Evolutionary conservation across 345 rosid species (phyloP), one percentile per base, ranked within the genome.

Genomic region (Eucalyptus globulus): DNA sequence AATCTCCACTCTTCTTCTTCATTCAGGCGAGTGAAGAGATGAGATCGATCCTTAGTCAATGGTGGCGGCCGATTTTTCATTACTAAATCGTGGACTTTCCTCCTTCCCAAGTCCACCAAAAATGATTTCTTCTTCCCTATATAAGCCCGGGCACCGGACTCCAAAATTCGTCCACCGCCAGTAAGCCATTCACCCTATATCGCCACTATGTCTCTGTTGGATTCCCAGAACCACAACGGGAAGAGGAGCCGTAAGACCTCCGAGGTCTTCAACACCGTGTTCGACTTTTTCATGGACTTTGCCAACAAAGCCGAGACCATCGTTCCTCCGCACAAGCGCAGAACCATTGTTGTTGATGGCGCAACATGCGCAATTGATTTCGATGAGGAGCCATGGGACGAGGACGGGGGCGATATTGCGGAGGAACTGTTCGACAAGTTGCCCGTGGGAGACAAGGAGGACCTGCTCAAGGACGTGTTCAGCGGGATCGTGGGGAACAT

Each of bases 261-360:
- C 10, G 58, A 53, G 58, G 58, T 53, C 4, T 53, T 53, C 58
- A 10, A 3, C 1, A 19, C 4, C 0, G 58, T 53, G 22, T 53
- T 53, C 24, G 4, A 21, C 58, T 19, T 53, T 4, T 10, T 53
- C 58, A 53, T 53, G 58, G 22, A 53, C 9, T 53, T 53, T 53
- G 58, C 58, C 58, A 53, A 53, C 58, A 21, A 53, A 8, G 58
- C 58, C 24, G 58, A 53, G 58, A 19, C 58, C 24, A 53, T 53
- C 24, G 24, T 53, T 53, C 10, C 22, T 53, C 58, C 7, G 24
- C 62, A 9, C 11, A 56, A 56, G 62, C 27, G 11, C 29, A 56
- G 62, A 51, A 0, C 54, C 21, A 6, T 15, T 51, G 54, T 0
- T 51, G 54, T 1, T 51, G 21, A 51, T 51, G 54, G 0, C 0